Evolutionary conservation across 257 asterid genomes (phyloP).

Genomic region (Thymus mandschuricus): DNA sequence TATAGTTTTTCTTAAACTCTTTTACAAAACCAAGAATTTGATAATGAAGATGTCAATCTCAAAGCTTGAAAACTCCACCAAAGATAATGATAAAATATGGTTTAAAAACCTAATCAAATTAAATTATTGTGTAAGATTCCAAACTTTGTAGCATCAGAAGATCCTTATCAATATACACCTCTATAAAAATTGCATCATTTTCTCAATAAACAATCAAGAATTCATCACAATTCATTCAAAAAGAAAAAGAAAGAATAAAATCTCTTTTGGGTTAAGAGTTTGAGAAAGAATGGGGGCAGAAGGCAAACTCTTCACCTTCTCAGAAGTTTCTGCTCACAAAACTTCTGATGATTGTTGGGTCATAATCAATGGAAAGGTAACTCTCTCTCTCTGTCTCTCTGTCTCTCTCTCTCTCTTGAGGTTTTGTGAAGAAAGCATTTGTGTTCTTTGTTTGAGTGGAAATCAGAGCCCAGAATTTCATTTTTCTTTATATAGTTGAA

Average conservation of each 20-base stretch:
- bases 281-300: conserved; percentile 44
- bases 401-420: no score
- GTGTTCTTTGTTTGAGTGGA: not conserved
- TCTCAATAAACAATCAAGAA: not conserved
- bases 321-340: conserved; percentile 65
- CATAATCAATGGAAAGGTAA: conserved; percentile 69
- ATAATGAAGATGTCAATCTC: conserved; percentile 7
- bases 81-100: conserved; percentile 29
- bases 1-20: not conserved
- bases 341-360: conserved; percentile 63
- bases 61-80: not conserved
- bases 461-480: not conserved
- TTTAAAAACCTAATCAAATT: conserved; percentile 1
- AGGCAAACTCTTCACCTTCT: conserved; percentile 36
- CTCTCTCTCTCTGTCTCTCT: not conserved
- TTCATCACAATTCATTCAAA: not conserved
- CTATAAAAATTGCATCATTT: conserved; percentile 2
- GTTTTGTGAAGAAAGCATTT: not conserved
- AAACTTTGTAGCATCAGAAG: conserved; percentile 12
- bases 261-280: not conserved
- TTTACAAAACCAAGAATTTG: conserved; percentile 21
- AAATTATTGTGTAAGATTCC: conserved; percentile 13
- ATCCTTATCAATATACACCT: not conserved
- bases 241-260: not conserved
- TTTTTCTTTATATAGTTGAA: not conserved